Evolutionary conservation across 345 rosid genomes (phyloP).

Genomic region (Hirschfeldia incana): DNA sequence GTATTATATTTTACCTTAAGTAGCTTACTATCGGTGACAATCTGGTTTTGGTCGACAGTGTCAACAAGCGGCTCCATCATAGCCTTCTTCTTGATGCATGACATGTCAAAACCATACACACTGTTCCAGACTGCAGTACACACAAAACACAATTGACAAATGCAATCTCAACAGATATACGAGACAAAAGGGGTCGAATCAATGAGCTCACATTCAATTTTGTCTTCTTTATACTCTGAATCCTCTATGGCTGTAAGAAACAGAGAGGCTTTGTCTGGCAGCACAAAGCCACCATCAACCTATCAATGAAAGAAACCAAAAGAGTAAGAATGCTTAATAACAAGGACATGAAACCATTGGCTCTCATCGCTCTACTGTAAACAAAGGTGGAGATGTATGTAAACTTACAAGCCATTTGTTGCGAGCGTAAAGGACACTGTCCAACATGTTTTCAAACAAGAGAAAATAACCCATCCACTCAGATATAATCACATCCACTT

Average conservation of each 20-base stretch:
- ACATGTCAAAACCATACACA: slow-evolving; percentile 96
- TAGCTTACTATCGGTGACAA: slow-evolving; percentile 74
- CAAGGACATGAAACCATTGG: slow-evolving; percentile 2
- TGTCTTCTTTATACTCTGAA: slow-evolving; percentile 92
- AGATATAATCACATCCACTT: slow-evolving; percentile 95
- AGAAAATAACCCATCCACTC: slow-evolving; percentile 99
- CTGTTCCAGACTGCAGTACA: slow-evolving; percentile 72
- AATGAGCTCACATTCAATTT: slow-evolving; percentile 81
- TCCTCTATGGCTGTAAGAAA: slow-evolving; percentile 92
- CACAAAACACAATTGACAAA: background rate
- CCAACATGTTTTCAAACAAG: slow-evolving; percentile 92
- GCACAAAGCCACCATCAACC: slow-evolving; percentile 78
- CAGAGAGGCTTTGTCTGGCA: slow-evolving; percentile 94
- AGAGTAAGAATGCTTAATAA: background rate
- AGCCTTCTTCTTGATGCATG: slow-evolving; percentile 96
- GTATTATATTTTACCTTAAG: slow-evolving; percentile 62
- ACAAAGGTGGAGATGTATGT: background rate
- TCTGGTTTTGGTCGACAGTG: slow-evolving; percentile 88
- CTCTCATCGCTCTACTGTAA: background rate
- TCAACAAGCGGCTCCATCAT: slow-evolving; percentile 98
- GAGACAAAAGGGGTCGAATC: background rate
- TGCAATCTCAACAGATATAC: background rate
- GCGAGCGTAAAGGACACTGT: slow-evolving; percentile 88
- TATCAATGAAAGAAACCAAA: slow-evolving; percentile 33
- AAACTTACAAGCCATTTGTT: slow-evolving; percentile 97